Conservation (phyloP, 345 rosid species). For the Syzygium jambos region DNA sequence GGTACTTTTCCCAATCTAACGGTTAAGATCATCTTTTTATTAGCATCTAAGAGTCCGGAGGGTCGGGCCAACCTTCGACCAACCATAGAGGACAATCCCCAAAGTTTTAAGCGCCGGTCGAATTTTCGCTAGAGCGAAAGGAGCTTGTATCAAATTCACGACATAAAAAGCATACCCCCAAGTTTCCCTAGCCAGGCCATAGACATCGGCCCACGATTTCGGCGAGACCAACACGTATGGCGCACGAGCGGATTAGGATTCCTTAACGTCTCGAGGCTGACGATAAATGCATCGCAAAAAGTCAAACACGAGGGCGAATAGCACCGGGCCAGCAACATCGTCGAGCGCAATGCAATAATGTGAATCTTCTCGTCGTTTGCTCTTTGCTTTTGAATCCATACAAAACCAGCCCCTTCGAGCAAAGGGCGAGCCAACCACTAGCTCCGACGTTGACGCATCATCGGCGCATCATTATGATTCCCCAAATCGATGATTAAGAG, state of each 20-base stretch:
- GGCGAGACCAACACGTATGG: background rate
- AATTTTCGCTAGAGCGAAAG: too few species aligned
- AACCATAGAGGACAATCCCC: too few species aligned
- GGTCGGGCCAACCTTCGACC: too few species aligned
- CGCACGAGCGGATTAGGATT: too few species aligned
- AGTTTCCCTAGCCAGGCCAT: background rate
- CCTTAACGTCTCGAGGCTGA: accelerated
- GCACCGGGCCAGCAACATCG: background rate
- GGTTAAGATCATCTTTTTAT: too few species aligned
- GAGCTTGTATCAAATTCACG: too few species aligned
- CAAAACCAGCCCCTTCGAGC: background rate
- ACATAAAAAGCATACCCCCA: too few species aligned
- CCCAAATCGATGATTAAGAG: background rate
- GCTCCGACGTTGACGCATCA: background rate
- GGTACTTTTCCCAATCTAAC: too few species aligned
- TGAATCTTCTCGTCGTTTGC: background rate
- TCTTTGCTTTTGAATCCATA: background rate
- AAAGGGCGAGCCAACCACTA: background rate
- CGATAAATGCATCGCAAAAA: background rate
- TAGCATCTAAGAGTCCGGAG: too few species aligned
- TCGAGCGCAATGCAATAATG: background rate
- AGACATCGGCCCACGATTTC: background rate
- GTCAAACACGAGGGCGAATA: background rate
- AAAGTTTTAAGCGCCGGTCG: too few species aligned
- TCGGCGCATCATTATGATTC: background rate